Evolutionary conservation across 345 rosid species (phyloP).

Genomic region (Cochlearia excelsa): DNA sequence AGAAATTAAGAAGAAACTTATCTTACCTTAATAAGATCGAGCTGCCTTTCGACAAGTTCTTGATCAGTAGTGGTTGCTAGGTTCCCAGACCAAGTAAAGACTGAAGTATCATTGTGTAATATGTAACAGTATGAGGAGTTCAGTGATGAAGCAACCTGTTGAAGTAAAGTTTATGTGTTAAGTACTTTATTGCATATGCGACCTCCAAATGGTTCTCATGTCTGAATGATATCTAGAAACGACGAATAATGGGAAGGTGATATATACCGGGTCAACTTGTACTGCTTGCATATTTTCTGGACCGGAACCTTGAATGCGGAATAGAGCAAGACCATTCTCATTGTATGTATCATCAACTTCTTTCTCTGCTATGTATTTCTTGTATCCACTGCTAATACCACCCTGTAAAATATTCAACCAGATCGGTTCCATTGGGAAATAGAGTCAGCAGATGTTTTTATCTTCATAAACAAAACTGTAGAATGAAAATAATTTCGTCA

Average conservation of each 20-base stretch:
- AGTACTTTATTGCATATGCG: slow-evolving; percentile 6
- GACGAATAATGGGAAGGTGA: neutral
- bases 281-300: slow-evolving; percentile 99
- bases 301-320: slow-evolving; percentile 95
- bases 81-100: slow-evolving; percentile 91
- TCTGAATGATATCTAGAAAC: slow-evolving; percentile 20
- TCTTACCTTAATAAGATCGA: slow-evolving; percentile 87
- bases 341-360: slow-evolving; percentile 75
- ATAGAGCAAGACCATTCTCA: slow-evolving; percentile 78
- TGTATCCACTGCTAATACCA: slow-evolving; percentile 83
- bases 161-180: slow-evolving; percentile 4
- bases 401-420: slow-evolving; percentile 43
- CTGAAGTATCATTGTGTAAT: slow-evolving; percentile 69
- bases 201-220: slow-evolving; percentile 6
- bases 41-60: slow-evolving; percentile 86
- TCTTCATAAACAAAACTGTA: neutral
- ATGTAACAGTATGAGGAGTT: slow-evolving; percentile 93
- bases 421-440: neutral
- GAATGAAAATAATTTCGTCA: slow-evolving; percentile 23
- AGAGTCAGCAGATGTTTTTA: neutral
- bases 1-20: neutral
- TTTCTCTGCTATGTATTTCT: slow-evolving; percentile 67
- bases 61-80: slow-evolving; percentile 71
- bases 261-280: slow-evolving; percentile 88
- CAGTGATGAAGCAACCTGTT: slow-evolving; percentile 81